Base-by-base conservation (phyloP, 2,329 filamentous ascomycete genomes). In the Colletotrichum phormii region DNA sequence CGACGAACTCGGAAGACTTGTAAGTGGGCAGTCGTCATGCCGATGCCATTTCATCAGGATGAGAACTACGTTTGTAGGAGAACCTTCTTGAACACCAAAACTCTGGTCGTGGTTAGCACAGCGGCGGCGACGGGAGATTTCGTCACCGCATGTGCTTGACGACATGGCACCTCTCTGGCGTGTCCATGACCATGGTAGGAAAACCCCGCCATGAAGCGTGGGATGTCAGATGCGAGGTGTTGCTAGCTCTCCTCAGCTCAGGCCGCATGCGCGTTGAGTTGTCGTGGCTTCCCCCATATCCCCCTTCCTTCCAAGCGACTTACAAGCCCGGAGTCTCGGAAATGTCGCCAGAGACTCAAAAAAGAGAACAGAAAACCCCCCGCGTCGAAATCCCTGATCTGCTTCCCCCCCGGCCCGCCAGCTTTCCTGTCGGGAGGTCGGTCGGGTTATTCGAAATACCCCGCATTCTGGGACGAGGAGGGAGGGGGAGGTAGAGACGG, bases 391-490 rank as follows among this genome's bases (percentile, higher is more conserved):
- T 42, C 37, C 37, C 37, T 18, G 37, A 42, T 18, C 37, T 18
- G 13, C 37, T 42, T 7, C 13, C 13, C 2, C 13, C 37, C 37
- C n/a, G n/a, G n/a, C 37, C n/a, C 12, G 46, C 46, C 7, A 63
- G 42, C 24, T 22, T 22, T 18, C 22, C 8, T 13, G 51, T 29
- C 13, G 51, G 12, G 5, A 54, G 11, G 18, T 49, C 42, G 18
- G 42, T 49, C 42, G 42, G 4, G 42, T 49, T n/a, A 9, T 31
- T 53, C 9, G 31, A 42, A 18, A 26, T 64, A 64, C 61, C 61
- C 61, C 61, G 61, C 61, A 64, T 64, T 54, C 61, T 49, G 31
- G 49, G 31, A 49, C 51, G 51, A 29, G 22, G 12, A 8, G 13
- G 51, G 24, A 4, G n/a, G 22, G 26, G 11, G 42, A 15, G 9